Percentiles rank a stretch among this genome's conserved stretches.
Evolutionary conservation across 805 yeast genomes (phyloP).

Genomic region (Schizosaccharomyces lindneri): DNA sequence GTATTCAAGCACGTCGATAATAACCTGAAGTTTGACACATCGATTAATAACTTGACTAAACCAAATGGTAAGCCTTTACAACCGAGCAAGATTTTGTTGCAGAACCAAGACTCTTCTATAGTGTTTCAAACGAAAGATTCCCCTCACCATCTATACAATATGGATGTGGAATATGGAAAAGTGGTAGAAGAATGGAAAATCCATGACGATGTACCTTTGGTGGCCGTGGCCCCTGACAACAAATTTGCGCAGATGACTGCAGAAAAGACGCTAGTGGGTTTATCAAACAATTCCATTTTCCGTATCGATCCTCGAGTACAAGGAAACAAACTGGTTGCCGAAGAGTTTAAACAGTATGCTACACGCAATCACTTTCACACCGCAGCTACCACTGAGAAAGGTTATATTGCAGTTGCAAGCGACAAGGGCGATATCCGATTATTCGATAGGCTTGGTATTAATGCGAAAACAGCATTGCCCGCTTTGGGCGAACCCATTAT

Average conservation of each 20-base stretch:
- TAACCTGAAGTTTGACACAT: constrained; percentile 35
- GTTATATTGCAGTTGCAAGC: constrained; percentile 56
- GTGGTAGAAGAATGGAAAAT: constrained; percentile 72
- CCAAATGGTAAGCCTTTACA: constrained; percentile 24
- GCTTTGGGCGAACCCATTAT: constrained; percentile 55
- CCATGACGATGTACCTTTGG: constrained; percentile 20
- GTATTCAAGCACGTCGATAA: constrained; percentile 38
- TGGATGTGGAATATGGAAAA: constrained; percentile 61
- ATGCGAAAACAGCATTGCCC: constrained; percentile 58
- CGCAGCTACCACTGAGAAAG: constrained; percentile 45
- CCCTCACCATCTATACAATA: constrained; percentile 27
- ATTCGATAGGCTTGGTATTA: constrained; percentile 44
- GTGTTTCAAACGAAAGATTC: constrained; percentile 32
- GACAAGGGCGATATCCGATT: constrained; percentile 51
- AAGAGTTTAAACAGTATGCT: constrained; percentile 28
- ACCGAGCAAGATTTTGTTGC: constrained; percentile 52
- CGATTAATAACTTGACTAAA: constrained; percentile 35
- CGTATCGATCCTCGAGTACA: constrained; percentile 55
- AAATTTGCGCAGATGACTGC: constrained; percentile 51
- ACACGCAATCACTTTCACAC: constrained; percentile 32
- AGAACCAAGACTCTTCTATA: constrained; percentile 44
- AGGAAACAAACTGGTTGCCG: constrained; percentile 33
- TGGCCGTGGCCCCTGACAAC: constrained; percentile 41
- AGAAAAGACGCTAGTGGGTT: constrained; percentile 53
- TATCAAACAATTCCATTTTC: constrained; percentile 40